Evolutionary conservation across 345 rosid species (phyloP), one percentile per base, ranked within the genome.

Genomic region (Eucalyptus pauciflora): DNA sequence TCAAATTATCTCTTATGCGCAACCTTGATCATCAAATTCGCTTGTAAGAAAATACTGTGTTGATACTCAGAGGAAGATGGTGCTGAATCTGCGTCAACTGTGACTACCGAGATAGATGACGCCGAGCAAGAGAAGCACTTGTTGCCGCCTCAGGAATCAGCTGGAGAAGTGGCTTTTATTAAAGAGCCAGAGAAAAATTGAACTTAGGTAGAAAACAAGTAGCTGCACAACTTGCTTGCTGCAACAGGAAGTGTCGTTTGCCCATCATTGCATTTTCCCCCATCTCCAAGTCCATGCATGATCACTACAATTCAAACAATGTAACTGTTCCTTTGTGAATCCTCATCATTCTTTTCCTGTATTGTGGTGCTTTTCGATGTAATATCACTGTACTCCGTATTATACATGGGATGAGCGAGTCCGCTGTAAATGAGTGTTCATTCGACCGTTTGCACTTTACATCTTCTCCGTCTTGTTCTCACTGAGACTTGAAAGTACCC

Each of bases 101-200:
- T 89, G 27, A 92, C 94, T 67, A 60, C 91, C 13, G 98, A 96
- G 89, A 88, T 94, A 27, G 91, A 93, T 48, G 96, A 95, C 49
- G 80, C 71, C 4, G 95, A 95, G 67, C 94, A 88, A 51, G 96
- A 93, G 92, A 95, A 93, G 90, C 93, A 90, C 87, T 88, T 96
- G 90, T 90, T 95, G 86, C 89, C 94, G 8, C 92, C 95, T 58
- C 85, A 85, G 62, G 86, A 87, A 22, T 90, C 80, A 51, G 83
- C 79, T 69, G 89, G 87, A 69, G 95, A 94, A n/a, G 91, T 96
- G 88, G 64, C 95, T 88, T 95, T 96, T 89, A 91, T 95, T 49
- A 95, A 89, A 90, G 96, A 94, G 90, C 67, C 88, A 17, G 83
- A 87, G 56, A 87, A 86, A 54, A 37, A 37, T 37, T 37, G 48